Evolutionary conservation across 305 asterid genomes (phyloP), one percentile per base, ranked within the genome.

Genomic region (Solanum hybrid): DNA sequence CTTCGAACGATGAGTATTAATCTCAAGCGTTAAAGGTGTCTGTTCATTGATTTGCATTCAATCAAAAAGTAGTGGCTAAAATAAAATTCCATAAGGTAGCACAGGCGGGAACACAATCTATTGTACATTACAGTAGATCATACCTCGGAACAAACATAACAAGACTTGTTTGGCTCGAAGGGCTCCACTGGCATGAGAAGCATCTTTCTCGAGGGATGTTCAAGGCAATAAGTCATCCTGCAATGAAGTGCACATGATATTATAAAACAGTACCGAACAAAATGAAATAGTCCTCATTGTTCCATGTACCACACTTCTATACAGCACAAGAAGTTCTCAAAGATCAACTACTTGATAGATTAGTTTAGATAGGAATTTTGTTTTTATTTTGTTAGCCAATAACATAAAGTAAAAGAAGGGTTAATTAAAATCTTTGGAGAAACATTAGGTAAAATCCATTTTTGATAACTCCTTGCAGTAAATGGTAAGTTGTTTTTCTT

Each of bases 121-220:
- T 31, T 20, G 36, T 56, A 56, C 75, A 56, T 85, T 31, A 56
- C 75, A 2, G 31, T 51, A 78, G 66, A 77, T 78, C 86, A 87
- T 89, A 98, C 99, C 98, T 98, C 98, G 4, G 99, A 96, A 92
- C 99, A 98, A 89, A 98, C 98, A 87, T 98, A 98, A 93, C 99
- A 98, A 10, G 94, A 93, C 89, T 94, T 94, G 89, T 96, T 98
- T 79, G 99, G 97, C 92, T 96, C 99, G 93, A 94, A 98, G 37
- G 99, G 99, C 91, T 96, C 97, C 32, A 97, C 95, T 8, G 99
- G 99, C 99, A 98, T 97, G 86, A 98, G 97, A 89, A 98, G 96
- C 96, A 97, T 93, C 92, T 96, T 98, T 92, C 90, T 95, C 27
- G 98, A 89, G 88, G 99, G 98, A 94, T 96, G 98, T 88, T 97